Evolutionary conservation across 257 asterid genomes (phyloP), one percentile per base, ranked within the genome.

Genomic region (Solanum peruvianum): DNA sequence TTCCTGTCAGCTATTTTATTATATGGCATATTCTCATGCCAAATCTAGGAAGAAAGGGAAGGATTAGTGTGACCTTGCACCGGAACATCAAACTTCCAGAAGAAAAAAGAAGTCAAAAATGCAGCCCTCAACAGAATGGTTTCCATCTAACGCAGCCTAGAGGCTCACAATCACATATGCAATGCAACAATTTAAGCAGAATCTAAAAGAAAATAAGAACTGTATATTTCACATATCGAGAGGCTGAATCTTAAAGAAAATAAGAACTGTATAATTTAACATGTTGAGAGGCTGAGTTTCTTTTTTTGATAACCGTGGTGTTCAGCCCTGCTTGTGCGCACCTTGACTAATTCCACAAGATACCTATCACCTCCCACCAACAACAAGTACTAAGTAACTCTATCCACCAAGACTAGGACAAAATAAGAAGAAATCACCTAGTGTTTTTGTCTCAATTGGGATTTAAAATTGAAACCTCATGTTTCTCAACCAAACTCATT

Each of bases 21-120:
- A 88, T 95, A 96, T 31, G 99, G 99, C 99, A 94, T 93, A 91
- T 97, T 97, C 66, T 93, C 95, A 58, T 95, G 99, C 99, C 99
- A 96, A 92, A 95, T 97, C 99, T 97, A 96, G 75, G 91, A 11
- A 52, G 56, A 83, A 87, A 47, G 66, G 56, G 31, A 49, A 81
- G 84, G 31, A 5, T 49, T 49, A 81, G 39, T 49, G 42, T 81
- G 69, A 45, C 84, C 25, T 25, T 78, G 66, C 52, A 45, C 39
- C 9, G 66, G 35, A 78, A 27, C 15, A 27, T 45, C n/a, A 78
- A 86, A 70, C 72, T 37, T 49, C 42, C 16, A 77, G 14, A 62
- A 52, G 44, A 47, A 41, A 83, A 25, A 80, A 27, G 41, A 80
- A 45, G 29, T 80, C 67, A 29, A 2, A 29, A 29, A 10, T 81